A percentile compares a stretch with the other conserved stretches of the same genome.
Evolutionary conservation across 306 rosid species (phyloP).

Genomic region (Carpinus fangiana): DNA sequence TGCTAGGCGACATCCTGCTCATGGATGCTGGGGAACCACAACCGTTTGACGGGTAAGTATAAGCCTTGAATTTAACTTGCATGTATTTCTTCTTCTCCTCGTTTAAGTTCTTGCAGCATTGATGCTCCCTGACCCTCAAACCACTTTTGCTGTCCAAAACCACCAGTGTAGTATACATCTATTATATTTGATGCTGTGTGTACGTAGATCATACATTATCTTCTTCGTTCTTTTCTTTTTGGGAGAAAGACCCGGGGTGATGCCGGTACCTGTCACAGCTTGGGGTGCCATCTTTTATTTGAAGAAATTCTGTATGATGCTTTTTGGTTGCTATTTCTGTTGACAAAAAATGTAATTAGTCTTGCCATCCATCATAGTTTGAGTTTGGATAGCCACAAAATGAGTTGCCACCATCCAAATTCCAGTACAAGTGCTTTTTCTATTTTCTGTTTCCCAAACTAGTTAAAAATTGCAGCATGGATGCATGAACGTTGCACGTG

Average conservation of each 20-base stretch:
- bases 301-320: not conserved
- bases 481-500: not conserved
- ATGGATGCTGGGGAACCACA: slow-evolving; percentile 92
- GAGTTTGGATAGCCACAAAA: not conserved
- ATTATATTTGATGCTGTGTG: too few species aligned
- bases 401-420: not conserved
- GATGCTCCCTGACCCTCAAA: not conserved
- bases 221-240: too few species aligned
- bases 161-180: not conserved
- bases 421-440: not conserved
- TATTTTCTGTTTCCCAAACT: not conserved
- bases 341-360: not conserved
- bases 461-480: not conserved
- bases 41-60: slow-evolving; percentile 62
- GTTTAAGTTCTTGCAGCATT: slow-evolving; percentile 3
- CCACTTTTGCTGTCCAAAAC: not conserved
- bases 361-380: not conserved
- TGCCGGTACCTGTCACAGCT: too few species aligned
- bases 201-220: too few species aligned
- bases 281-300: too few species aligned
- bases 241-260: too few species aligned
- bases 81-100: not conserved
- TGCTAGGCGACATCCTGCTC: slow-evolving; percentile 75
- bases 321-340: not conserved
- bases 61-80: not conserved